Percentiles rank a stretch among this genome's conserved stretches.
Conservation (phyloP, 306 rosid species). For the Corylus heterophylla region DNA sequence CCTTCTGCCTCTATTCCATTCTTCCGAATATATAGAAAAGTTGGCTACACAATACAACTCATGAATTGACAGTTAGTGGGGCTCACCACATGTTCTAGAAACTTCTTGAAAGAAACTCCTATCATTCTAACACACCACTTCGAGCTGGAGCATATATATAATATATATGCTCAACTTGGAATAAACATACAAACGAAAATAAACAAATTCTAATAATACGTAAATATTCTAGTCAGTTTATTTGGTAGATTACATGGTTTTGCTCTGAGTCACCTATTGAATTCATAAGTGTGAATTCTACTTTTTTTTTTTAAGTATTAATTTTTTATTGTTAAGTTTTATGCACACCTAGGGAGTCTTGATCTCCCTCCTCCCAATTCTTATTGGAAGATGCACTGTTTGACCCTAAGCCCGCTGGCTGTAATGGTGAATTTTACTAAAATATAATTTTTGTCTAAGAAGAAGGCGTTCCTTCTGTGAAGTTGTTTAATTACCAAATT, state of each 20-base stretch:
- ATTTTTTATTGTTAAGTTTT: not conserved
- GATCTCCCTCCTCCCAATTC: not conserved
- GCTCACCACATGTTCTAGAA: too few relatives aligned
- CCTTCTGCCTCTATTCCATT: too few relatives aligned
- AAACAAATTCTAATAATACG: too few relatives aligned
- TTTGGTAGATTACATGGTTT: not conserved
- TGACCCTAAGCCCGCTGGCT: too few relatives aligned
- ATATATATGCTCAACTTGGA: too few relatives aligned
- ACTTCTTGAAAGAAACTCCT: too few relatives aligned
- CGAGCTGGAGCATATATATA: too few relatives aligned
- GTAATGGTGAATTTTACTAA: not conserved
- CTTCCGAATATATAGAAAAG: too few relatives aligned
- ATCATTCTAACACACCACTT: too few relatives aligned
- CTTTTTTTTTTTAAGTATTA: too few relatives aligned
- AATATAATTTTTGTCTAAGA: not conserved
- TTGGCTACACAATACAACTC: not conserved
- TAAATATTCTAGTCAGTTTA: not conserved
- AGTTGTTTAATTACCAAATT: constrained; percentile 13
- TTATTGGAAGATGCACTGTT: not conserved
- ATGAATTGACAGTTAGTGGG: too few relatives aligned
- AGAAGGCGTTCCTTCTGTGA: constrained; percentile 2
- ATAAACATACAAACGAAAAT: too few relatives aligned
- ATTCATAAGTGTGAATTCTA: not conserved
- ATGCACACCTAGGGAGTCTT: not conserved
- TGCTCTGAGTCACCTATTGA: not conserved